These are phyloP conservation scores for Sporothrix pseudoabietina DNA, from an alignment of 2,329 filamentous ascomycete species.

Conservation along the genomic window DNA sequence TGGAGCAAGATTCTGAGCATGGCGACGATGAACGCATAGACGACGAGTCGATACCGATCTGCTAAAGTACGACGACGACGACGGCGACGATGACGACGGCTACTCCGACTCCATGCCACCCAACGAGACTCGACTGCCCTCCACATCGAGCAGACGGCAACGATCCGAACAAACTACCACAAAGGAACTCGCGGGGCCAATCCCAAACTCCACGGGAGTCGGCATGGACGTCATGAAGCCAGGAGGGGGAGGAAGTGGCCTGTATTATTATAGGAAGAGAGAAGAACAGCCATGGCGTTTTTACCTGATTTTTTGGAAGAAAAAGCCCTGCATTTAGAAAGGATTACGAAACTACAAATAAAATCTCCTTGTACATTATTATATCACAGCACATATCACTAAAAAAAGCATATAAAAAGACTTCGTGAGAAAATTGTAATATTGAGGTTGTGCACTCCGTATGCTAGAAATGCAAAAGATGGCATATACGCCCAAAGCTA, in stretches of 20 bases:
- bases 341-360: conserved; percentile 10
- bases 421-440: not conserved
- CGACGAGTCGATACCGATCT: not conserved
- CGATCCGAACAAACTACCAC: not conserved
- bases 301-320: conserved; percentile 1
- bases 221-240: not conserved
- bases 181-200: not conserved
- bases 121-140: not conserved
- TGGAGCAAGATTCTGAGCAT: conserved; percentile 99
- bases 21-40: conserved; percentile 69
- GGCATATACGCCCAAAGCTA: not conserved
- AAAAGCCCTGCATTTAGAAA: conserved; percentile 9
- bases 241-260: conserved; percentile 9
- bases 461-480: not conserved
- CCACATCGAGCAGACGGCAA: not conserved
- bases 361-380: conserved; percentile 23
- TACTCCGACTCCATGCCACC: not conserved
- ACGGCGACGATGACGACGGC: not conserved
- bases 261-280: conserved; percentile 2
- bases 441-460: not conserved
- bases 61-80: not conserved
- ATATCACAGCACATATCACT: not conserved
- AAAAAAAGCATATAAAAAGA: not conserved
- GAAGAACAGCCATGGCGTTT: conserved; percentile 11
- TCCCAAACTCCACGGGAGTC: not conserved